Base-by-base conservation (phyloP, 2,329 filamentous ascomycete genomes). In the Ophiostoma pallidulum region DNA sequence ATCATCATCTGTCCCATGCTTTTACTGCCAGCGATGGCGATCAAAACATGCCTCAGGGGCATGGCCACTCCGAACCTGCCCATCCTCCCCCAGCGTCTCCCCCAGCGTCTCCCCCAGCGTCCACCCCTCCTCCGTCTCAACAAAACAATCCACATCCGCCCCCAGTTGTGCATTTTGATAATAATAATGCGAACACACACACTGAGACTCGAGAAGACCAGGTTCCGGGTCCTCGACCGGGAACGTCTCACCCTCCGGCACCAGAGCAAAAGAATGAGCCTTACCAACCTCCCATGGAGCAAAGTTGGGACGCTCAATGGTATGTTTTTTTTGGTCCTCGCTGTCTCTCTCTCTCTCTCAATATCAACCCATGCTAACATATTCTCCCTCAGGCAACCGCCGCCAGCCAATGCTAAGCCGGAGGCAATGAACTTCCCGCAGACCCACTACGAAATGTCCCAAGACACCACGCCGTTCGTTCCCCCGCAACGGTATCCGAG, bases 401-500 rank as follows among this genome's bases (percentile, higher is more conserved):
- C 80, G 49, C 79, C 80, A 10, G 48, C 64, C 36, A 66, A 85
- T 59, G 87, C 89, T 5, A 84, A 73, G 60, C 90, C 90, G 8
- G 92, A 97, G 71, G 91, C 89, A 7, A 71, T 78, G 52, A 87
- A 94, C 62, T 85, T 97, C 59, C 87, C 89, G 14, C 74, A 74
- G 40, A 78, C 80, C 48, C 80, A 80, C 47, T 97, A 97, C 65
- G 74, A 77, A 48, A 96, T 96, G 82, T 94, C 85, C 48, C 77
- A 76, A 48, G 85, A 90, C 62, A 72, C 74, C 16, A 66, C 79
- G 29, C 79, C 86, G 9, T 97, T 94, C 65, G 75, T 86, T 46
- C 78, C 90, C 28, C 90, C 90, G 16, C 65, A 70, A 51, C 74
- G 77, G 45, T 92, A 94, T 59, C 86, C 90, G 3, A 86, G 87